Evolutionary conservation across 805 yeast species (phyloP).

Genomic region (Starmerella apis): DNA sequence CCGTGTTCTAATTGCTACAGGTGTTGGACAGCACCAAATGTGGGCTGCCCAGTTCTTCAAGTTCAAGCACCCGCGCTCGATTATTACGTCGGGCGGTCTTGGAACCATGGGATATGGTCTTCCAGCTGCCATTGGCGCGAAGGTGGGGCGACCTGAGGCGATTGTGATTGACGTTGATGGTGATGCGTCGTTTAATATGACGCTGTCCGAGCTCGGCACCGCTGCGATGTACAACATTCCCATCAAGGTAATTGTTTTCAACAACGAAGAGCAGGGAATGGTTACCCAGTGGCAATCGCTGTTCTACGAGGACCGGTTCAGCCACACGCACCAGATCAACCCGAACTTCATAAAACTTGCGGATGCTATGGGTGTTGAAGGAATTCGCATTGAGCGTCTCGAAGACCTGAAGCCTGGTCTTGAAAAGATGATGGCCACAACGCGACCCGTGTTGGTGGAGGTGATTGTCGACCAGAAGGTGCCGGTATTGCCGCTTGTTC

Average conservation of each 20-base stretch:
- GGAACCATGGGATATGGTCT: constrained; percentile 98
- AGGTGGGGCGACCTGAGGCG: constrained; percentile 89
- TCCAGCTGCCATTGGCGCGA: constrained; percentile 98
- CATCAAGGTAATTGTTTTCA: constrained; percentile 75
- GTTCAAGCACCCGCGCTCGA: constrained; percentile 84
- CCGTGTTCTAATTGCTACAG: constrained; percentile 85
- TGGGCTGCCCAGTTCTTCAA: constrained; percentile 99
- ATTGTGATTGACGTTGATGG: constrained; percentile 95
- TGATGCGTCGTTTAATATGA: constrained; percentile 98
- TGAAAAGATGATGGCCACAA: constrained; percentile 57
- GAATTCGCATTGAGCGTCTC: constrained; percentile 60
- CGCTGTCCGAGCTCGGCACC: constrained; percentile 80
- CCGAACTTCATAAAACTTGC: constrained; percentile 90
- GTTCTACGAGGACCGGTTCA: constrained; percentile 90
- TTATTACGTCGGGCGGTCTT: constrained; percentile 96
- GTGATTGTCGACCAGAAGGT: constrained; percentile 82
- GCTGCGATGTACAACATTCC: constrained; percentile 93
- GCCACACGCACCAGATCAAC: constrained; percentile 95
- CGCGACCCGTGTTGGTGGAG: constrained; percentile 84
- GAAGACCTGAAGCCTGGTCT: constrained; percentile 51
- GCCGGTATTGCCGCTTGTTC: constrained; percentile 97
- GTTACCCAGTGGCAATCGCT: constrained; percentile 99
- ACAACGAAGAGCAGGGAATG: constrained; percentile 99
- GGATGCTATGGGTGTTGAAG: constrained; percentile 86
- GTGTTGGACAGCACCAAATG: constrained; percentile 99